phyloP scores from a whole-genome alignment of 805 yeast species.

The Sungouiella thailandica region DNA sequence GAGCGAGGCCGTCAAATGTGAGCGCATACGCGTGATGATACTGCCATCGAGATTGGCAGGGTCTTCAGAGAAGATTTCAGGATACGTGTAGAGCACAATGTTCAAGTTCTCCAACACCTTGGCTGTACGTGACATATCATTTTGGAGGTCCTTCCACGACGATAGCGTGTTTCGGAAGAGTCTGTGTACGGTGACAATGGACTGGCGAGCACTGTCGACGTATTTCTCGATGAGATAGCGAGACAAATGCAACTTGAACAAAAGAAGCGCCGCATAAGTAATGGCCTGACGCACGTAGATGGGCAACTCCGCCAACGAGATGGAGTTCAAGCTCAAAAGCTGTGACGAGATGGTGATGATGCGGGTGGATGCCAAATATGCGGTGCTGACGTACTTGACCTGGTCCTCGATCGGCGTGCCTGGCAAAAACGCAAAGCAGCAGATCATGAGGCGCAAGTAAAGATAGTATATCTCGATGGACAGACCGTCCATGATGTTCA shows the following conservation, averaged over 20 bases:
- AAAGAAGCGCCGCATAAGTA: constrained; percentile 68
- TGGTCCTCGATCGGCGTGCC: constrained; percentile 86
- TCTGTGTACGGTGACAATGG: constrained; percentile 89
- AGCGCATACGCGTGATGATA: constrained; percentile 82
- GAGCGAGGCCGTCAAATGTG: constrained; percentile 85
- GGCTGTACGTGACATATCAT: constrained; percentile 88
- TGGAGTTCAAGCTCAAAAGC: constrained; percentile 49
- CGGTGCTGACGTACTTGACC: constrained; percentile 74
- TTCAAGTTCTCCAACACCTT: constrained; percentile 85
- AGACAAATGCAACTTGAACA: constrained; percentile 78
- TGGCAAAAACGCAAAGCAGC: constrained; percentile 88
- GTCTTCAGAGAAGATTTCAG: constrained; percentile 74
- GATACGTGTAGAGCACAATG: constrained; percentile 80
- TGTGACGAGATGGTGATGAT: constrained; percentile 74
- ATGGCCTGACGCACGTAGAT: constrained; percentile 84
- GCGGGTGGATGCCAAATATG: constrained; percentile 76
- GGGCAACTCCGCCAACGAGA: constrained; percentile 77
- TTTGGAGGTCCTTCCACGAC: constrained; percentile 87
- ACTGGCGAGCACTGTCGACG: constrained; percentile 85
- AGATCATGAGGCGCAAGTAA: constrained; percentile 74
- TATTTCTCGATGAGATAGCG: constrained; percentile 68
- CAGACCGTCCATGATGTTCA: constrained; percentile 59
- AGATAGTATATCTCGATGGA: constrained; percentile 73
- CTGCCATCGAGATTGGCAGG: constrained; percentile 46
- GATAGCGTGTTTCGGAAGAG: constrained; percentile 80